phyloP scores from a whole-genome alignment of 176 grass and related monocot genomes.

The Paspalum notatum region DNA sequence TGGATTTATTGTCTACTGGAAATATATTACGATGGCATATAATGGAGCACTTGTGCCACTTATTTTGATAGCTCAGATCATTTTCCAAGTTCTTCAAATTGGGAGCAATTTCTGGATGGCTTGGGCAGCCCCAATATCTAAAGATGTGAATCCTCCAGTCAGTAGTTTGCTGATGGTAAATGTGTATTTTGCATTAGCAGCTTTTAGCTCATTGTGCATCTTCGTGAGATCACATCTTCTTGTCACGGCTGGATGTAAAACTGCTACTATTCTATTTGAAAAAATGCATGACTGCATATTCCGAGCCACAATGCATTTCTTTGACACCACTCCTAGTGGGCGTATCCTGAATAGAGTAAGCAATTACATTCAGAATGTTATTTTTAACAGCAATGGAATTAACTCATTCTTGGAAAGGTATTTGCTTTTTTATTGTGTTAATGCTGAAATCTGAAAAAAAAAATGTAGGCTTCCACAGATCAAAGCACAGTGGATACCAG shows the following conservation, averaged over 20 bases:
- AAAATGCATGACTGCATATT: slow-evolving; percentile 34
- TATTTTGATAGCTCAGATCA: slow-evolving; percentile 58
- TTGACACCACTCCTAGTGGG: slow-evolving; percentile 31
- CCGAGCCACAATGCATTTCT: slow-evolving; percentile 48
- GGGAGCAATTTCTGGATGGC: slow-evolving; percentile 73
- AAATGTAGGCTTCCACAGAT: slow-evolving; percentile 55
- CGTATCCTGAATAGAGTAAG: slow-evolving; percentile 36
- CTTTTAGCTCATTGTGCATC: slow-evolving; percentile 52
- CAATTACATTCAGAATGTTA: background rate
- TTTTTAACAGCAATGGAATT: background rate
- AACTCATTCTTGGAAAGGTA: background rate
- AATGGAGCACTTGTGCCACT: slow-evolving; percentile 59
- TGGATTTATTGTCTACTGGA: slow-evolving; percentile 67
- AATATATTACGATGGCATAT: slow-evolving; percentile 68
- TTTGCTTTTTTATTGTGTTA: background rate
- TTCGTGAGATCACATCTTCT: slow-evolving; percentile 55
- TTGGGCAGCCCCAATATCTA: slow-evolving; percentile 55
- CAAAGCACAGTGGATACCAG: slow-evolving; percentile 53
- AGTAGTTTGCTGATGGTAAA: slow-evolving; percentile 40
- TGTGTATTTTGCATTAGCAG: slow-evolving; percentile 57
- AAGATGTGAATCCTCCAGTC: slow-evolving; percentile 46
- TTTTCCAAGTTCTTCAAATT: slow-evolving; percentile 63
- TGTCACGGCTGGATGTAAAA: slow-evolving; percentile 39
- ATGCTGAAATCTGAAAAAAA: background rate
- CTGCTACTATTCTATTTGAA: slow-evolving; percentile 33